Evolutionary conservation across 2,329 filamentous ascomycete species (phyloP).

Genomic region (Graphium sp.): DNA sequence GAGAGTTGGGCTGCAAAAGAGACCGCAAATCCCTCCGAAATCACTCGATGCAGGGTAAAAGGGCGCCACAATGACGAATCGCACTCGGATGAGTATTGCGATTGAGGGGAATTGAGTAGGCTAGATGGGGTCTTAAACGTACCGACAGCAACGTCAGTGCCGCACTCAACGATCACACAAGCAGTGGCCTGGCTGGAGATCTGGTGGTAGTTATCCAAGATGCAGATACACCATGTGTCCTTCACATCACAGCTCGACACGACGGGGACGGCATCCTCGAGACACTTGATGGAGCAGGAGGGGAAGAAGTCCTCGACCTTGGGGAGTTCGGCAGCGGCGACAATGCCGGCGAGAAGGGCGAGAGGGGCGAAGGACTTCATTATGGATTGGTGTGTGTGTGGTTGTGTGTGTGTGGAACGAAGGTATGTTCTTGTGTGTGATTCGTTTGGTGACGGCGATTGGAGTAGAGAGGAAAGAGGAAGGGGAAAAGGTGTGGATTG

Average conservation of each 20-base stretch:
- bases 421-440: no score
- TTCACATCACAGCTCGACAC: conserved; percentile 14
- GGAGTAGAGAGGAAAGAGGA: not conserved
- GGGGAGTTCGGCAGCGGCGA: conserved; percentile 15
- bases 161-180: conserved; percentile 19
- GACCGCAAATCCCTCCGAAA: not conserved
- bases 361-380: conserved; percentile 19
- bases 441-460: no score
- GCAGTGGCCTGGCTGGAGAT: conserved; percentile 14
- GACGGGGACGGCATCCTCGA: conserved; percentile 13
- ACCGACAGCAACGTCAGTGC: conserved; percentile 19
- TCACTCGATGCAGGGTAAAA: no score
- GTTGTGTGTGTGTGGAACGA: no score
- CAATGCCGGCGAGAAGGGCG: conserved; percentile 15
- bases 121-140: conserved; percentile 10
- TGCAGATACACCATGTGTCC: conserved; percentile 15
- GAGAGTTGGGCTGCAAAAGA: no score
- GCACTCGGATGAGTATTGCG: no score
- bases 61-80: no score
- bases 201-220: conserved; percentile 15
- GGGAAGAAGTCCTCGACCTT: conserved; percentile 16
- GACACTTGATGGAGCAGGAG: conserved; percentile 18
- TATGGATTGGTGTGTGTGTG: no score
- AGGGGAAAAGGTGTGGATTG: not conserved
- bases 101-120: no score